These are phyloP conservation scores for Verticillium albo-atrum DNA, from an alignment of 2,329 filamentous ascomycete species.

Conservation along the genomic window DNA sequence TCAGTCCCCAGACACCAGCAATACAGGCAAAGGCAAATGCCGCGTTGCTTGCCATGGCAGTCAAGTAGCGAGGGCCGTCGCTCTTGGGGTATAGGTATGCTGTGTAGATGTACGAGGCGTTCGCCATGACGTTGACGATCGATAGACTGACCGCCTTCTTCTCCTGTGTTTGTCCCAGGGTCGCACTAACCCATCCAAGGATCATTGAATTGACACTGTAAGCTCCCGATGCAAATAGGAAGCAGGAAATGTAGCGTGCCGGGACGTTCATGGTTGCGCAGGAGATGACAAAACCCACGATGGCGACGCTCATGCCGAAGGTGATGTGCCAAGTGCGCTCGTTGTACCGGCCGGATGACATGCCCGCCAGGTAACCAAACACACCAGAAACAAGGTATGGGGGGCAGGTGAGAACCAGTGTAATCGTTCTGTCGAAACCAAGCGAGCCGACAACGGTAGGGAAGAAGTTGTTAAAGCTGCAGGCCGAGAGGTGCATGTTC, in stretches of 20 bases:
- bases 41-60: slow-evolving; percentile 12
- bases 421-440: slow-evolving; percentile 29
- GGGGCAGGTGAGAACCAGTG: slow-evolving; percentile 39
- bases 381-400: slow-evolving; percentile 41
- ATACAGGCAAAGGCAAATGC: slow-evolving; percentile 20
- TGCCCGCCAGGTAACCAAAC: slow-evolving; percentile 34
- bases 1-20: slow-evolving; percentile 17
- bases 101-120: slow-evolving; percentile 40
- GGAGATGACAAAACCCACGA: slow-evolving; percentile 11
- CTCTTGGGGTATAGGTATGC: slow-evolving; percentile 37
- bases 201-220: slow-evolving; percentile 26
- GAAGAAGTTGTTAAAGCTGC: slow-evolving; percentile 22
- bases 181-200: slow-evolving; percentile 29
- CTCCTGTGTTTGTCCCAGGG: slow-evolving; percentile 36
- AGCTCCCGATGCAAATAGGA: slow-evolving; percentile 25
- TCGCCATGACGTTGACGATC: slow-evolving; percentile 38
- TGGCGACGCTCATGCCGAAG: slow-evolving; percentile 4
- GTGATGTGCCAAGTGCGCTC: slow-evolving; percentile 12
- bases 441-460: slow-evolving; percentile 26
- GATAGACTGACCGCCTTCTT: slow-evolving; percentile 37
- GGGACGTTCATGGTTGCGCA: slow-evolving; percentile 24
- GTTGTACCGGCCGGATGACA: slow-evolving; percentile 25
- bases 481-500: slow-evolving; percentile 21
- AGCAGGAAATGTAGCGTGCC: slow-evolving; percentile 30
- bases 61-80: slow-evolving; percentile 31